A percentile compares a stretch with the other conserved stretches of the same genome.
Conservation (phyloP, 1,139 yeast genomes). For the Debaryomycetaceae sp. region DNA sequence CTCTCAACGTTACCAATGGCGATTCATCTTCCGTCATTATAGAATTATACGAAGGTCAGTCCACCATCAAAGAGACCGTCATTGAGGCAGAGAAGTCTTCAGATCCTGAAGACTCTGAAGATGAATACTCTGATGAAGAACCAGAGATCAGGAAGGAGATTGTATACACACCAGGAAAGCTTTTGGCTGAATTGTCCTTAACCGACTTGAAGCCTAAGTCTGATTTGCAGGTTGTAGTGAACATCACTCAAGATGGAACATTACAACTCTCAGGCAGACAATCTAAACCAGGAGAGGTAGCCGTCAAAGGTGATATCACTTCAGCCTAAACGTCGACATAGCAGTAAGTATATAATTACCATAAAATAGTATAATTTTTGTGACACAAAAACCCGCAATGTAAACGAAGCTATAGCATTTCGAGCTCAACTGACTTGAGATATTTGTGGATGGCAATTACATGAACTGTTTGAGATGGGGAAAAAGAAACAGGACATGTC, state of each 20-base stretch:
- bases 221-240: slow-evolving; percentile 74
- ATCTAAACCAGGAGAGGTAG: slow-evolving; percentile 61
- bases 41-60: slow-evolving; percentile 81
- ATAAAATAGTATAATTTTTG: background rate
- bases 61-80: slow-evolving; percentile 73
- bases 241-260: slow-evolving; percentile 80
- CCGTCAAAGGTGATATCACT: slow-evolving; percentile 47
- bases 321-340: slow-evolving; percentile 1
- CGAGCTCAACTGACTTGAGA: background rate
- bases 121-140: slow-evolving; percentile 45
- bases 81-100: slow-evolving; percentile 61
- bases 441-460: background rate
- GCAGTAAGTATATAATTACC: background rate
- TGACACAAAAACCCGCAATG: slow-evolving; percentile 2
- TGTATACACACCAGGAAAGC: slow-evolving; percentile 68
- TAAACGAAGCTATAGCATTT: background rate
- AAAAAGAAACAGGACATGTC: slow-evolving; percentile 56
- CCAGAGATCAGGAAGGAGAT: slow-evolving; percentile 76
- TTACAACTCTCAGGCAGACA: slow-evolving; percentile 84
- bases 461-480: slow-evolving; percentile 24
- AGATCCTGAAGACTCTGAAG: slow-evolving; percentile 22
- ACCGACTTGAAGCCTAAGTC: slow-evolving; percentile 68
- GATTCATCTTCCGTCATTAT: slow-evolving; percentile 58
- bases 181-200: slow-evolving; percentile 76
- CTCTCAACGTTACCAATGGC: slow-evolving; percentile 63